Base-by-base conservation (phyloP, 2,329 filamentous ascomycete genomes). In the Macrophomina tecta region DNA sequence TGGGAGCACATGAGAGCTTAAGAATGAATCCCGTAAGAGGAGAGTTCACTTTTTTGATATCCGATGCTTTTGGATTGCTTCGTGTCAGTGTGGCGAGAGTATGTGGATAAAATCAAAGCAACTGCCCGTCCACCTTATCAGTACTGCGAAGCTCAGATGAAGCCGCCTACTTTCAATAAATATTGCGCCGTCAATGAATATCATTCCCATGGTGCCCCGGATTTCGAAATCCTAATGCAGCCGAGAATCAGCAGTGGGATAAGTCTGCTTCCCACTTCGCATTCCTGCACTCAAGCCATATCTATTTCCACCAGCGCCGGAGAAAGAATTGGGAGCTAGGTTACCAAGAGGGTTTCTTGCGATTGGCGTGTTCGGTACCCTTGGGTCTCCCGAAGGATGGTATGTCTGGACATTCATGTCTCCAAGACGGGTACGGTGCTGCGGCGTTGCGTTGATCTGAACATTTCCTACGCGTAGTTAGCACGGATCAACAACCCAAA, bases 341-440 rank as follows among this genome's bases (percentile, higher is more conserved):
- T 68, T 70, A n/a, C 71, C 69, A 4, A 81, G 66, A 12, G 76
- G 71, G 46, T 77, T 77, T 53, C 78, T 72, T 42, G 70, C 70
- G 18, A 76, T 72, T 0, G 78, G 76, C 11, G 76, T 74, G 11
- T 73, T 69, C 28, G 73, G 74, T 52, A 76, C 75, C n/a, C 70
- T 48, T 71, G 68, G 30, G 69, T 69, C 8, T 64, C 56, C 34
- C 73, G 69, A 2, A 65, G 68, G 56, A 66, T 70, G n/a, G 70
- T 66, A 16, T 70, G 70, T 6, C 69, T 68, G 40, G 72, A 69
- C 68, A n/a, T 73, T 74, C 16, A 77, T 69, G 11, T 71, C 72
- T 46, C 72, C 77, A 23, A 72, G 71, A 32, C 71, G 74, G 2
- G 66, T 70, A 30, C 73, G 75, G 18, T 70, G 58, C 45, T 73